Conservation (phyloP, 2,329 filamentous ascomycete species). For the Cytospora mali region DNA sequence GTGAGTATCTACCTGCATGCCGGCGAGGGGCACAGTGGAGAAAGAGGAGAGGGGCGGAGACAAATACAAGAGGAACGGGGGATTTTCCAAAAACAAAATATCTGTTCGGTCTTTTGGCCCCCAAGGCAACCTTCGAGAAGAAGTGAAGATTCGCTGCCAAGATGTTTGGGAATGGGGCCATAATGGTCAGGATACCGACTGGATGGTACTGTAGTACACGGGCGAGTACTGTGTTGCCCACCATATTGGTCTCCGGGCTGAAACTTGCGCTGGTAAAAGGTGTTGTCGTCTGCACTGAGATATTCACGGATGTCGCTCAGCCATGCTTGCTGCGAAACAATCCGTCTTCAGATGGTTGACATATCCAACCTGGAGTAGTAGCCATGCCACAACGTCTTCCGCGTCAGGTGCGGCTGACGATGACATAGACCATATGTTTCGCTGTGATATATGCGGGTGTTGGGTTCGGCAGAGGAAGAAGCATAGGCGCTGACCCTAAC, state of each 20-base stretch:
- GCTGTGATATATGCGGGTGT: background rate
- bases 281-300: background rate
- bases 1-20: conserved; percentile 4
- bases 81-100: background rate
- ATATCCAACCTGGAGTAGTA: background rate
- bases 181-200: conserved; percentile 1
- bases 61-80: no score
- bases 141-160: background rate
- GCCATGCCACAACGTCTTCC: background rate
- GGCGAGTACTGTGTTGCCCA: background rate
- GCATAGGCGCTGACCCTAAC: background rate
- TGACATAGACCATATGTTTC: background rate
- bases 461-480: background rate
- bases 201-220: background rate
- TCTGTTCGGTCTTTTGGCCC: background rate
- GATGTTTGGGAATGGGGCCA: background rate
- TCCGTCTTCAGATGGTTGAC: background rate
- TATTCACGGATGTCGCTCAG: background rate
- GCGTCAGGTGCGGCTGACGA: background rate
- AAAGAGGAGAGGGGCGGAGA: background rate
- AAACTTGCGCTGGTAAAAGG: background rate
- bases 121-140: conserved; percentile 1
- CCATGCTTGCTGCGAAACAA: background rate
- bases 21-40: conserved; percentile 7
- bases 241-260: background rate